phyloP scores from a whole-genome alignment of 2,329 filamentous ascomycete species.

The Aspergillus sp. region DNA sequence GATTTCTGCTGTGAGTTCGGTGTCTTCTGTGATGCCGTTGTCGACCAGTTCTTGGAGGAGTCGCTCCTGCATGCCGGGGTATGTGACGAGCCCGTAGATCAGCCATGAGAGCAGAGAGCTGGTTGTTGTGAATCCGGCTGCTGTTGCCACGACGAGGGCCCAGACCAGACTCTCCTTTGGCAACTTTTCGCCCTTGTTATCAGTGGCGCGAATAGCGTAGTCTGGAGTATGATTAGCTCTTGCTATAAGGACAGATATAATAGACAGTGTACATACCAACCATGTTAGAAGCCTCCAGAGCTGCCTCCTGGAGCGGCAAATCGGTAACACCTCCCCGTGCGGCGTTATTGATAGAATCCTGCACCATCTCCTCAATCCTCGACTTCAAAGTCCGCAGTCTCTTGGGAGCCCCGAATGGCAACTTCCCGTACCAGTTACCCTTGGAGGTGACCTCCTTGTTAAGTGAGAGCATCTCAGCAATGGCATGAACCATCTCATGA shows the following conservation, averaged over 20 bases:
- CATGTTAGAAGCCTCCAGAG: conserved; percentile 40
- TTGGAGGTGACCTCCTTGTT: conserved; percentile 60
- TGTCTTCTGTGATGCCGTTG: conserved; percentile 46
- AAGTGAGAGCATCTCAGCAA: conserved; percentile 53
- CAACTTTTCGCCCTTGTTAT: conserved; percentile 56
- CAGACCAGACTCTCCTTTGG: conserved; percentile 44
- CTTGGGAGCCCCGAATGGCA: conserved; percentile 60
- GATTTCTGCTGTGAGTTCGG: conserved; percentile 49
- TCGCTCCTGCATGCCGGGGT: conserved; percentile 56
- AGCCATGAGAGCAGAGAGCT: conserved; percentile 60
- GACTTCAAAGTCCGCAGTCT: conserved; percentile 30
- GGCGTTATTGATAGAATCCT: conserved; percentile 23
- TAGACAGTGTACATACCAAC: conserved; percentile 30
- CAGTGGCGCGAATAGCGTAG: conserved; percentile 54
- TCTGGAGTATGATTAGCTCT: conserved; percentile 32
- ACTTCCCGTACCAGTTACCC: conserved; percentile 55
- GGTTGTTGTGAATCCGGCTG: conserved; percentile 62
- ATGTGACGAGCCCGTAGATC: conserved; percentile 54
- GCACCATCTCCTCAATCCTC: conserved; percentile 22
- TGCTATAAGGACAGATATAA: not conserved
- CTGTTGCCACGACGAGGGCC: conserved; percentile 53
- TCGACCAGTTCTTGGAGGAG: conserved; percentile 60
- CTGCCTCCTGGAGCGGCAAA: conserved; percentile 44
- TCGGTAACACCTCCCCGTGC: conserved; percentile 25
- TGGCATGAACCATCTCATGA: conserved; percentile 52